These are phyloP conservation scores for Hordeum vulgare DNA, from an alignment of 176 grass and related monocot species.

Conservation along the genomic window MorexV3_pseudomolecules_assembly NC_058518.1:183568773-183569272, in stretches of 20 bases:
- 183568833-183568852: constrained; percentile 22
- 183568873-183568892: constrained; percentile 27
- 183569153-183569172: constrained; percentile 30
- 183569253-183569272: constrained; percentile 40
- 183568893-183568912: constrained; percentile 37
- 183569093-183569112: constrained; percentile 45
- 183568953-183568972: constrained; percentile 15
- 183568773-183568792: background rate
- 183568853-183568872: background rate
- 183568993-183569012: constrained; percentile 32
- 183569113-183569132: background rate
- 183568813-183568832: background rate
- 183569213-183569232: background rate
- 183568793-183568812: background rate
- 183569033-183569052: constrained; percentile 33
- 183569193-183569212: background rate
- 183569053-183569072: constrained; percentile 30
- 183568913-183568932: constrained; percentile 48
- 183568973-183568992: constrained; percentile 21
- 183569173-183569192: constrained; percentile 1
- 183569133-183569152: constrained; percentile 18
- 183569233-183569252: background rate
- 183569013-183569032: constrained; percentile 25
- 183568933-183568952: constrained; percentile 32
- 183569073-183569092: constrained; percentile 45